A percentile compares a stretch with the other conserved stretches of the same genome.
Evolutionary conservation across 75 land plant genomes (phyloP).

Genomic region (Pinus tabuliformis): DNA sequence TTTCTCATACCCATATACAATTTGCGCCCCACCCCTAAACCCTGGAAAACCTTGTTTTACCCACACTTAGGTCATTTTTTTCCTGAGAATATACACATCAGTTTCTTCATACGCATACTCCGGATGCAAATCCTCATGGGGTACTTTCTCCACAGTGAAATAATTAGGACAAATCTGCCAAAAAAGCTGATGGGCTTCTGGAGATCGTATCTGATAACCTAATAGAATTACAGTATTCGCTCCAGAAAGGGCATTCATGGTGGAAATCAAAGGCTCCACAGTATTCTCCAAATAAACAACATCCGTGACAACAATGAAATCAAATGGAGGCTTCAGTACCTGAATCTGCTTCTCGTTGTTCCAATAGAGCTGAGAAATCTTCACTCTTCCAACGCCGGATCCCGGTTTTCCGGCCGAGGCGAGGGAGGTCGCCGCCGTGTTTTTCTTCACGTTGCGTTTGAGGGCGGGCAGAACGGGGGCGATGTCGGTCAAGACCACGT

Average conservation of each 20-base stretch:
- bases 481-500: conserved; percentile 80
- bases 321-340: conserved; percentile 71
- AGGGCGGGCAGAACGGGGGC: conserved; percentile 93
- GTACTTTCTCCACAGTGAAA: conserved; percentile 65
- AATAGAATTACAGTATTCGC: conserved; percentile 65
- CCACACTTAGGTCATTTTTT: conserved; percentile 24
- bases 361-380: conserved; percentile 67
- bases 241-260: conserved; percentile 70
- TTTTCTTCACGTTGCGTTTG: conserved; percentile 83
- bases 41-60: not conserved
- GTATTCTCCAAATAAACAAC: conserved; percentile 92
- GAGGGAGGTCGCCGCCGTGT: conserved; percentile 39
- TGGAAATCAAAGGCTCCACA: conserved; percentile 52
- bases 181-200: conserved; percentile 78
- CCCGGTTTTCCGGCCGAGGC: conserved; percentile 32
- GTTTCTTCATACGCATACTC: conserved; percentile 85
- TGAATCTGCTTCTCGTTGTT: conserved; percentile 60
- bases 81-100: conserved; percentile 77
- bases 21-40: not conserved
- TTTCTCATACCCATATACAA: not conserved
- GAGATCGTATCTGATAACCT: conserved; percentile 90
- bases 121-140: conserved; percentile 73
- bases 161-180: conserved; percentile 62
- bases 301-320: conserved; percentile 82
- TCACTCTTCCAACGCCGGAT: conserved; percentile 31